Evolutionary conservation across 306 rosid genomes (phyloP), one percentile per base, ranked within the genome.

Genomic region (Lupinus albus): DNA sequence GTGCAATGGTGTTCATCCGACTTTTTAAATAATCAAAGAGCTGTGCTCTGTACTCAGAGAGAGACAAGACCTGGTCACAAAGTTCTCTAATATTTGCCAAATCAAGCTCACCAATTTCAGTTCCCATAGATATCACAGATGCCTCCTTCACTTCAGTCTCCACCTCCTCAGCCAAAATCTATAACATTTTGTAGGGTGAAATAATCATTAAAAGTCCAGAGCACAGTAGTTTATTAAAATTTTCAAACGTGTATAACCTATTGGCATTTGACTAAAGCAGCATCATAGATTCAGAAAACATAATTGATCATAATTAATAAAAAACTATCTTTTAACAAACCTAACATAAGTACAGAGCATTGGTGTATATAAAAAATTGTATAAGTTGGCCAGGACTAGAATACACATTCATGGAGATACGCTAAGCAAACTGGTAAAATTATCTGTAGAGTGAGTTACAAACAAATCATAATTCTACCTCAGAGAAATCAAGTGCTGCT

Each of bases 101-200:
- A 82, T 93, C 98, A 67, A 89, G 88, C 58, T 92, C 98, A 66
- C 93, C 93, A 68, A 92, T 79, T 86, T 92, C 98, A 16, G 98
- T 92, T 83, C 97, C 98, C 97, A 93, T 93, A n/a, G 97, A 93
- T 67, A 93, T 89, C 83, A 89, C 68, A 60, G 86, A 59, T 4
- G 94, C 98, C 61, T 93, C 96, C 82, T 93, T 93, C 80, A 93
- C 49, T 53, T 86, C 84, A 15, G 76, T 12, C 81, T 93, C 98
- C 54, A 93, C 84, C 55, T 89, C 96, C 44, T 93, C 95, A 0
- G 88, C 49, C 84, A 89, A 73, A 74, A 88, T 83, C 97, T 93
- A 67, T 7, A 60, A 64, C 53, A 28, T 12, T 60, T 25, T 25
- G 30, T 25, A 25, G 4, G 30, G 4, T 25, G 2, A 25, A 25